Conservation (phyloP, 345 rosid genomes). For the Eucalyptus guilfoylei region DNA sequence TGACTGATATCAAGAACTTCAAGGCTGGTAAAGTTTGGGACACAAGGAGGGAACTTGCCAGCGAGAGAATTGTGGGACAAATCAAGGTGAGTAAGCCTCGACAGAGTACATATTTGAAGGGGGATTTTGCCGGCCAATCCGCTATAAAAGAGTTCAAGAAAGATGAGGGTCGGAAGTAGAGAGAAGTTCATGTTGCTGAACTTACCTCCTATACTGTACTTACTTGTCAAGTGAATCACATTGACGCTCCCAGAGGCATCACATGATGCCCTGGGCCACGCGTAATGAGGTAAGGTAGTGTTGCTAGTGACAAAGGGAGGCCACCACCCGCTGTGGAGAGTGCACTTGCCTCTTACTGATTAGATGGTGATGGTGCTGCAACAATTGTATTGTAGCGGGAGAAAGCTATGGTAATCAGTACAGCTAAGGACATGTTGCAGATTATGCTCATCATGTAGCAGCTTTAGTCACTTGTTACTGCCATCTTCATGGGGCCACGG, state of each 20-base stretch:
- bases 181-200: conserved; percentile 3
- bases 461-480: no score
- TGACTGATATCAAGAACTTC: not conserved
- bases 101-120: not conserved
- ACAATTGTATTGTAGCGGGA: fast-evolving
- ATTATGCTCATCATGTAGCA: no score
- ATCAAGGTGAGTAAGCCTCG: not conserved
- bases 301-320: fast-evolving
- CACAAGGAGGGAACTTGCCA: conserved; percentile 1
- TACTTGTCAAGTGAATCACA: fast-evolving
- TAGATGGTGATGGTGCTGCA: fast-evolving
- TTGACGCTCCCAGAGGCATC: fast-evolving
- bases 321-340: not conserved
- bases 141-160: not conserved
- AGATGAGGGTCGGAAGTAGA: not conserved
- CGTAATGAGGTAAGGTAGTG: not conserved
- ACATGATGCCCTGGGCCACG: fast-evolving
- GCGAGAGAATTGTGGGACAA: not conserved
- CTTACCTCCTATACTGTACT: fast-evolving
- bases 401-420: not conserved
- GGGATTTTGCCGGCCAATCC: not conserved
- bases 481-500: no score
- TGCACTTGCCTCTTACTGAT: not conserved
- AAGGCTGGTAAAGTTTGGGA: not conserved
- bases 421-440: not conserved